Evolutionary conservation across 805 yeast species (phyloP), one percentile per base, ranked within the genome.

Genomic region (Candida maesae): DNA sequence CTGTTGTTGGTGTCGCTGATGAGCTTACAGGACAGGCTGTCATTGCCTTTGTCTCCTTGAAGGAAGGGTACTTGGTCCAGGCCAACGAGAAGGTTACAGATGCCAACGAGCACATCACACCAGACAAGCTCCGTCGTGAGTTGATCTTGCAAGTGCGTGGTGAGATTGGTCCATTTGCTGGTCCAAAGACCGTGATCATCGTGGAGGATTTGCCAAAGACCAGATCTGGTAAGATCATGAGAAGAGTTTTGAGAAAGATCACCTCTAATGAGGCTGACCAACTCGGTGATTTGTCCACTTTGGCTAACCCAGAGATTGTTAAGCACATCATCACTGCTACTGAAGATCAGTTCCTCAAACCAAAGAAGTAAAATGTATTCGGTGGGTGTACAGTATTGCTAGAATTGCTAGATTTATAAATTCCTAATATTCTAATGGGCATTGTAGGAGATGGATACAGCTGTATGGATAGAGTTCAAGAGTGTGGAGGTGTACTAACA

Each of bases 21-120:
- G 99, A 93, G 58, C 74, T 93, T 60, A 93, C 98, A 28, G 98
- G 98, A 53, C 97, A 91, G 73, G 96, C 98, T 10, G 95, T 91
- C 50, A 84, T 89, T 55, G 98, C 98, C 14, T 93, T 84, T 60
- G 97, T 93, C 36, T 77, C 93, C 32, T 75, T 93, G 63, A 87
- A 87, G 68, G 68, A 67, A 41, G 76, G 65, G 30, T 52, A 53
- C 36, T 46, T 60, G 39, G 53, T 56, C 39, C 60, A 61, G 25
- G 56, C 57, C 32, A 63, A 61, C 32, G 45, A 53, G 19, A 53
- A 60, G 38, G 45, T 50, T 13, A 39, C 52, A 13, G 65, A 61
- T 39, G 54, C 54, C 27, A 46, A 53, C 23, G 57, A 55, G 30
- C 64, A 58, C 39, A 52, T 57, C 33, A 56, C 65, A 19, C 56